phyloP scores from a whole-genome alignment of 1,284 basidiomycete species.

The Ustanciosporium gigantosporum region DNA sequence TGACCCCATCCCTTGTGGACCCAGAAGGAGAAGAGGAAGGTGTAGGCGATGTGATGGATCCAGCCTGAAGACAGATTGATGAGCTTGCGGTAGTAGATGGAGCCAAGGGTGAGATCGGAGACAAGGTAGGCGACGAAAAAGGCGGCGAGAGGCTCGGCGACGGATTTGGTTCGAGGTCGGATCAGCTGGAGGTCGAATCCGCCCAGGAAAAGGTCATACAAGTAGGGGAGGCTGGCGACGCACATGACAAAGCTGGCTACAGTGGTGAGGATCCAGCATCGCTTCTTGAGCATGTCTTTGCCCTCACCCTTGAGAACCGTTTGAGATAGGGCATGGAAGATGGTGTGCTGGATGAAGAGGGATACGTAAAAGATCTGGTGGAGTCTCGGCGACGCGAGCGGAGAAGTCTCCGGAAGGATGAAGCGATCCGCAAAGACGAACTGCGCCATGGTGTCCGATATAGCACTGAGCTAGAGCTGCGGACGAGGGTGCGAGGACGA shows the following conservation, averaged over 20 bases:
- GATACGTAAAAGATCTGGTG: slow-evolving; percentile 40
- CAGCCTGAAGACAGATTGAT: slow-evolving; percentile 58
- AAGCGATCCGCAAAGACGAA: slow-evolving; percentile 36
- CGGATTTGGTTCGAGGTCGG: slow-evolving; percentile 32
- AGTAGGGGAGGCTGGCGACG: slow-evolving; percentile 47
- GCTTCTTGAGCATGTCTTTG: slow-evolving; percentile 50
- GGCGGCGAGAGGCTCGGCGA: slow-evolving; percentile 46
- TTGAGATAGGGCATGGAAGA: slow-evolving; percentile 48
- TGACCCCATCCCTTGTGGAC: slow-evolving; percentile 52
- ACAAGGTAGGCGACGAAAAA: slow-evolving; percentile 58
- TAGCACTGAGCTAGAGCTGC: too few species aligned
- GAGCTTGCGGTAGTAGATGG: slow-evolving; percentile 55
- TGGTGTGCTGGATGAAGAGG: slow-evolving; percentile 46
- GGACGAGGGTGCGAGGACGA: too few species aligned
- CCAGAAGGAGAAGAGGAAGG: slow-evolving; percentile 48
- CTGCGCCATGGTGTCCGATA: slow-evolving; percentile 13
- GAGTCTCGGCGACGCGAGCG: slow-evolving; percentile 16
- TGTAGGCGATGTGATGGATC: slow-evolving; percentile 57
- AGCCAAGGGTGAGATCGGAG: slow-evolving; percentile 52
- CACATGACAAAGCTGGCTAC: slow-evolving; percentile 52
- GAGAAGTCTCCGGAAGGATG: slow-evolving; percentile 19
- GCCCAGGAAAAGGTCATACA: slow-evolving; percentile 44
- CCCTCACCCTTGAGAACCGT: slow-evolving; percentile 38
- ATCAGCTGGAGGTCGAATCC: slow-evolving; percentile 47
- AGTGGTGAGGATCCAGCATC: slow-evolving; percentile 60